Percentiles rank a stretch among this genome's conserved stretches.
phyloP scores from a whole-genome alignment of 805 yeast genomes.

The Pichia rugopelliculosa region DNA sequence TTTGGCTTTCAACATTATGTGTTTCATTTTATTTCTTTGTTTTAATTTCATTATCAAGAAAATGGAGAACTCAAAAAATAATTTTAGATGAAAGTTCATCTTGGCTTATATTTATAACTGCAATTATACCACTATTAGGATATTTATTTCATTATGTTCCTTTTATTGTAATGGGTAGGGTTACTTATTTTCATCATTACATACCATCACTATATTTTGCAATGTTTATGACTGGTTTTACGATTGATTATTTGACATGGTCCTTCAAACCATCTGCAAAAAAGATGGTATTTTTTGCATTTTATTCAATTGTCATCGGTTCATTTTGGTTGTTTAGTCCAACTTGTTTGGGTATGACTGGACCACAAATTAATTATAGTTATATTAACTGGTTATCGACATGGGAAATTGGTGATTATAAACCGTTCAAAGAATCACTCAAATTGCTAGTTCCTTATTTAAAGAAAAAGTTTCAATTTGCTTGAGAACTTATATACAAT shows the following conservation, averaged over 20 bases:
- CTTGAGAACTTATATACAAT: not conserved
- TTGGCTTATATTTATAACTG: slow-evolving; percentile 45
- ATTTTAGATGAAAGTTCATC: slow-evolving; percentile 26
- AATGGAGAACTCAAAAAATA: slow-evolving; percentile 48
- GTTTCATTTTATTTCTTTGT: slow-evolving; percentile 34
- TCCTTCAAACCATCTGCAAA: slow-evolving; percentile 23
- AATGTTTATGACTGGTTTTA: slow-evolving; percentile 46
- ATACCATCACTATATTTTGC: slow-evolving; percentile 80
- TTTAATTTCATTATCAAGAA: slow-evolving; percentile 31
- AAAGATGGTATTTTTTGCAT: slow-evolving; percentile 31
- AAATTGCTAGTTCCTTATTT: not conserved
- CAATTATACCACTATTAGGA: slow-evolving; percentile 70
- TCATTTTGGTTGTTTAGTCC: slow-evolving; percentile 57
- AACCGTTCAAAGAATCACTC: slow-evolving; percentile 1
- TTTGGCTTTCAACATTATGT: slow-evolving; percentile 55
- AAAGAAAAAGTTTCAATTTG: not conserved
- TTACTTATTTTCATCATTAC: slow-evolving; percentile 80
- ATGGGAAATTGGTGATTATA: slow-evolving; percentile 30
- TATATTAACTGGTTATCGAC: slow-evolving; percentile 42
- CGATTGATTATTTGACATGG: slow-evolving; percentile 39
- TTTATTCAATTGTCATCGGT: slow-evolving; percentile 39
- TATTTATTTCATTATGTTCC: slow-evolving; percentile 77
- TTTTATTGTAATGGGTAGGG: slow-evolving; percentile 76
- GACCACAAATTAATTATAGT: slow-evolving; percentile 32
- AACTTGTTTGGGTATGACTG: slow-evolving; percentile 60